These are phyloP conservation scores for Rubia balearica DNA, from an alignment of 305 asterid genomes.

Conservation along the genomic window DNA sequence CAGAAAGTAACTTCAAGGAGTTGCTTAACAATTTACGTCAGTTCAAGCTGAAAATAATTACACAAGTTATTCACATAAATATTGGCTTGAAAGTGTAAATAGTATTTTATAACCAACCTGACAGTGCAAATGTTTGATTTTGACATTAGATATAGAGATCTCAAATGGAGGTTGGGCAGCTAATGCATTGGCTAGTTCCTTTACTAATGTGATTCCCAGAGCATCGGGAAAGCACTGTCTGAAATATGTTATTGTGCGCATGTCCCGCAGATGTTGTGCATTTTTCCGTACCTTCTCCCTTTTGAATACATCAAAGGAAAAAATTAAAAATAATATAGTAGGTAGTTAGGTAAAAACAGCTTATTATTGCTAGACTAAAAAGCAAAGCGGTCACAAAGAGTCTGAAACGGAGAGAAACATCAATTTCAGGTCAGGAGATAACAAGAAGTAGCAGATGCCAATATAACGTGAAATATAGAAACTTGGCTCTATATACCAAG, in stretches of 20 bases:
- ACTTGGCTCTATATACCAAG: not conserved
- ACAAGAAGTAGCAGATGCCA: not conserved
- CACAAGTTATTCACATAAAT: not conserved
- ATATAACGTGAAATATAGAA: not conserved
- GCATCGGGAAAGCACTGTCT: slow-evolving; percentile 79
- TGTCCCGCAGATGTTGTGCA: slow-evolving; percentile 58
- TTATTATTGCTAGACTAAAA: not conserved
- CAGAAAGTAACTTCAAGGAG: not conserved
- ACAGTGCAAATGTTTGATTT: slow-evolving; percentile 70
- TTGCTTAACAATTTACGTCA: not conserved
- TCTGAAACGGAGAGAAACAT: not conserved
- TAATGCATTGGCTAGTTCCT: slow-evolving; percentile 81
- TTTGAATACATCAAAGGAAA: slow-evolving; percentile 14
- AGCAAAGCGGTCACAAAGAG: not conserved
- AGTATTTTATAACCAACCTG: slow-evolving; percentile 45
- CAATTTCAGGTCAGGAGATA: not conserved
- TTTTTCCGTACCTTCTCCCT: slow-evolving; percentile 64
- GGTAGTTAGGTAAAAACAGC: not conserved
- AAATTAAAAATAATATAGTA: slow-evolving; percentile 5
- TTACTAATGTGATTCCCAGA: slow-evolving; percentile 44
- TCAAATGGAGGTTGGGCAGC: slow-evolving; percentile 82
- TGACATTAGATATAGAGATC: slow-evolving; percentile 53
- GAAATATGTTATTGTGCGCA: slow-evolving; percentile 76
- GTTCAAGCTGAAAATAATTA: not conserved
- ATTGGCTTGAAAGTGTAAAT: not conserved